Evolutionary conservation across 1,284 basidiomycete species (phyloP).

Genomic region (Tylopilus sp.): DNA sequence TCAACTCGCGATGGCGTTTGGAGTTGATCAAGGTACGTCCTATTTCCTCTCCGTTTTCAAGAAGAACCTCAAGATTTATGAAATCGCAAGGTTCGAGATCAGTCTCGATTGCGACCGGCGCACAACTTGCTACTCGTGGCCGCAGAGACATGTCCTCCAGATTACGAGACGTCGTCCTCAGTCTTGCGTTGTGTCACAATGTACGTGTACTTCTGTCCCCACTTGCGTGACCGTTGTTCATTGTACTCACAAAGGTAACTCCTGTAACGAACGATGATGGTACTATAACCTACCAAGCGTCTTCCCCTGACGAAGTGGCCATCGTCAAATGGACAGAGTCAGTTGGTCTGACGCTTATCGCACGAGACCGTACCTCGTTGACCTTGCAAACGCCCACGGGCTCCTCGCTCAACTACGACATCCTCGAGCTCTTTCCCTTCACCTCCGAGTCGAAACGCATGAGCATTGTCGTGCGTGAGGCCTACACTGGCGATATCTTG

Average conservation of each 20-base stretch:
- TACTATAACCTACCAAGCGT: constrained; percentile 93
- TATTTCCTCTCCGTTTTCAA: background rate
- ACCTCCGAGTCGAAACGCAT: constrained; percentile 99
- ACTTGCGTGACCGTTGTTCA: background rate
- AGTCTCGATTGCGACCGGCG: constrained; percentile 63
- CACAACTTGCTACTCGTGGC: constrained; percentile 77
- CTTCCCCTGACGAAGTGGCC: constrained; percentile 98
- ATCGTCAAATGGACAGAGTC: constrained; percentile 99
- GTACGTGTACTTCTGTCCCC: constrained; percentile 43
- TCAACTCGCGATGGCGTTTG: constrained; percentile 81
- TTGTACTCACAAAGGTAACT: constrained; percentile 64
- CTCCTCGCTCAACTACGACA: constrained; percentile 66
- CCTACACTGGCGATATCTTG: constrained; percentile 68
- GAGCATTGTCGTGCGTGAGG: constrained; percentile 93
- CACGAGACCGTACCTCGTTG: constrained; percentile 87
- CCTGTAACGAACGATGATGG: constrained; percentile 95
- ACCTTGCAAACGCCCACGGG: constrained; percentile 71
- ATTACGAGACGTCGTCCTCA: constrained; percentile 91
- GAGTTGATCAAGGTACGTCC: constrained; percentile 43
- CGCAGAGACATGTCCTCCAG: constrained; percentile 93
- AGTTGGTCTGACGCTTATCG: constrained; percentile 84
- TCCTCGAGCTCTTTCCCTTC: constrained; percentile 96
- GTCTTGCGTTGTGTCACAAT: constrained; percentile 95
- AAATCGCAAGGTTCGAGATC: constrained; percentile 42
- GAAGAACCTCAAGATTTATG: background rate